Evolutionary conservation across 1,284 basidiomycete genomes (phyloP).

Genomic region (Pyrrhoderma noxium): DNA sequence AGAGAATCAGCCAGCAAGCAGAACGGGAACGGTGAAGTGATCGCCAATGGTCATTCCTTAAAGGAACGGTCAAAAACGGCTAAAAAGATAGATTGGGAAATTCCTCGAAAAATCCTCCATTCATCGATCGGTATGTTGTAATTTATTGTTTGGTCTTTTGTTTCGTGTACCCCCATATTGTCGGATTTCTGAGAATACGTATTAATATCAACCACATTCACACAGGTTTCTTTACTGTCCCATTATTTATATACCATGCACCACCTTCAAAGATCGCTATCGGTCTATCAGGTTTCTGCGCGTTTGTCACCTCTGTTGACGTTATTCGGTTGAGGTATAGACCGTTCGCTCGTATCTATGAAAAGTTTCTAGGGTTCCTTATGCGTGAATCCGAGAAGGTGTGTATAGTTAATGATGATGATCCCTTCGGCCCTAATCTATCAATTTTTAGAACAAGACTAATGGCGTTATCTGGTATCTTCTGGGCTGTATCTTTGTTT

Average conservation of each 20-base stretch:
- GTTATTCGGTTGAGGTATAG: slow-evolving; percentile 68
- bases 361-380: slow-evolving; percentile 73
- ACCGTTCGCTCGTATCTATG: slow-evolving; percentile 71
- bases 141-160: slow-evolving; percentile 13
- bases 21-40: neutral
- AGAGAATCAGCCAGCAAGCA: neutral
- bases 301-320: slow-evolving; percentile 71
- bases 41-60: slow-evolving; percentile 6
- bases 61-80: slow-evolving; percentile 17
- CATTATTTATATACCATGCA: slow-evolving; percentile 59
- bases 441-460: slow-evolving; percentile 44
- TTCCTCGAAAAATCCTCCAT: slow-evolving; percentile 88
- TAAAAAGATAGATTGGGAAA: slow-evolving; percentile 60
- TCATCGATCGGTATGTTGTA: slow-evolving; percentile 74
- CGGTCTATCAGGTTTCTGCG: slow-evolving; percentile 60
- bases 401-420: slow-evolving; percentile 19
- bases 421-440: neutral
- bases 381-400: slow-evolving; percentile 93
- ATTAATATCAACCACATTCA: slow-evolving; percentile 7
- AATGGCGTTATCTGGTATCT: slow-evolving; percentile 98
- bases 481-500: slow-evolving; percentile 79
- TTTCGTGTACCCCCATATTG: neutral
- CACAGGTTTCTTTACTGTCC: slow-evolving; percentile 78
- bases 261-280: slow-evolving; percentile 54
- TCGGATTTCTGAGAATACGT: too few relatives aligned